Percentiles rank a stretch among this genome's conserved stretches.
Conservation (phyloP, 2,329 filamentous ascomycete species). For the Trichoderma arundinaceum region DNA sequence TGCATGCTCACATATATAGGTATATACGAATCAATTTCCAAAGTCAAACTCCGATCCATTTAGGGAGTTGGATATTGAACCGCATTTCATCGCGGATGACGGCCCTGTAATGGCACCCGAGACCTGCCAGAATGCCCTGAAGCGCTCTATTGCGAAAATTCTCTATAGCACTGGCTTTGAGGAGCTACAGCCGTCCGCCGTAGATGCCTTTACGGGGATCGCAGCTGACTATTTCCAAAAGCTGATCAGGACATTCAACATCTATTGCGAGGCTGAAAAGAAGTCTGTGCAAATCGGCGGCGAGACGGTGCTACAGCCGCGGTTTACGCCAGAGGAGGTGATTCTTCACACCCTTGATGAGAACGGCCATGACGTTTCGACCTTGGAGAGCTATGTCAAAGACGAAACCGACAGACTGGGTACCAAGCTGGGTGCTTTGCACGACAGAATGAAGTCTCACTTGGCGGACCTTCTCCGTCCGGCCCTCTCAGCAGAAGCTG, state of each 20-base stretch:
- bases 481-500: slow-evolving; percentile 75
- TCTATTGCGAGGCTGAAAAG: slow-evolving; percentile 84
- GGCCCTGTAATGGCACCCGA: slow-evolving; percentile 86
- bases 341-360: slow-evolving; percentile 85
- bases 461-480: slow-evolving; percentile 92
- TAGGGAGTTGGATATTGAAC: slow-evolving; percentile 80
- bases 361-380: slow-evolving; percentile 80
- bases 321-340: slow-evolving; percentile 83
- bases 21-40: slow-evolving; percentile 97
- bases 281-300: slow-evolving; percentile 54
- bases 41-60: slow-evolving; percentile 94
- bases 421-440: slow-evolving; percentile 78
- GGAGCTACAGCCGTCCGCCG: slow-evolving; percentile 91
- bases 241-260: slow-evolving; percentile 76
- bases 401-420: slow-evolving; percentile 91
- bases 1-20: slow-evolving; percentile 53
- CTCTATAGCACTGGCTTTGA: slow-evolving; percentile 97
- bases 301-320: slow-evolving; percentile 56
- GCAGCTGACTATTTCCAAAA: slow-evolving; percentile 90
- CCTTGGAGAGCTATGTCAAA: slow-evolving; percentile 83
- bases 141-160: slow-evolving; percentile 90
- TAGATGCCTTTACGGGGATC: slow-evolving; percentile 88
- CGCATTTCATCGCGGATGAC: slow-evolving; percentile 88
- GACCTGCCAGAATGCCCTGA: slow-evolving; percentile 81
- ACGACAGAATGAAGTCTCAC: slow-evolving; percentile 93